Evolutionary conservation across 1,139 yeast genomes (phyloP).

Genomic region (Yamadazyma atlantica): DNA sequence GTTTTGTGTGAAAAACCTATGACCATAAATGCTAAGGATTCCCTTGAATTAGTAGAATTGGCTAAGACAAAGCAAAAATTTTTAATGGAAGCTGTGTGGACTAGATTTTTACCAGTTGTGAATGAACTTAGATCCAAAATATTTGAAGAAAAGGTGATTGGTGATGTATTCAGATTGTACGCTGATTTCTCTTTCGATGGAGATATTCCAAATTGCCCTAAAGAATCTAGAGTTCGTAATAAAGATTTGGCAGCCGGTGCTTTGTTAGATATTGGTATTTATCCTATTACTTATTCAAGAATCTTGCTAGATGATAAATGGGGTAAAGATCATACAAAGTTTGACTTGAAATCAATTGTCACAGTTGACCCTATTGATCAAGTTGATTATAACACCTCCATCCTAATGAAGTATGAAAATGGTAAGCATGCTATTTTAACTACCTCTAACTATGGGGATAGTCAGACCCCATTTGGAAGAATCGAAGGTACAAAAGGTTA

Average conservation of each 20-base stretch:
- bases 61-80: conserved; percentile 48
- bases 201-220: conserved; percentile 15
- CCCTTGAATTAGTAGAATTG: conserved; percentile 40
- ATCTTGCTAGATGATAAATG: conserved; percentile 36
- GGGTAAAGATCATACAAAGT: conserved; percentile 27
- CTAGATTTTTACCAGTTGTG: conserved; percentile 58
- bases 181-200: conserved; percentile 11
- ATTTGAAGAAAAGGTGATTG: conserved; percentile 41
- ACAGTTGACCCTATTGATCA: conserved; percentile 30
- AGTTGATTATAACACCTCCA: conserved; percentile 38
- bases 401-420: conserved; percentile 31
- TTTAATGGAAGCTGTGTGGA: conserved; percentile 69
- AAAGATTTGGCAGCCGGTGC: conserved; percentile 60
- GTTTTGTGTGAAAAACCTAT: conserved; percentile 65
- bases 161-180: conserved; percentile 10
- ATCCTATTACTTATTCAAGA: conserved; percentile 51
- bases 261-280: conserved; percentile 59
- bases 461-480: conserved; percentile 31
- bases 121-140: conserved; percentile 37
- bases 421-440: conserved; percentile 40
- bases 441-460: conserved; percentile 28
- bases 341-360: conserved; percentile 29
- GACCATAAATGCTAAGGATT: conserved; percentile 51
- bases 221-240: conserved; percentile 34
- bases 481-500: conserved; percentile 42